phyloP scores from a whole-genome alignment of 306 rosid species.

The Hippophae tibetana region DNA sequence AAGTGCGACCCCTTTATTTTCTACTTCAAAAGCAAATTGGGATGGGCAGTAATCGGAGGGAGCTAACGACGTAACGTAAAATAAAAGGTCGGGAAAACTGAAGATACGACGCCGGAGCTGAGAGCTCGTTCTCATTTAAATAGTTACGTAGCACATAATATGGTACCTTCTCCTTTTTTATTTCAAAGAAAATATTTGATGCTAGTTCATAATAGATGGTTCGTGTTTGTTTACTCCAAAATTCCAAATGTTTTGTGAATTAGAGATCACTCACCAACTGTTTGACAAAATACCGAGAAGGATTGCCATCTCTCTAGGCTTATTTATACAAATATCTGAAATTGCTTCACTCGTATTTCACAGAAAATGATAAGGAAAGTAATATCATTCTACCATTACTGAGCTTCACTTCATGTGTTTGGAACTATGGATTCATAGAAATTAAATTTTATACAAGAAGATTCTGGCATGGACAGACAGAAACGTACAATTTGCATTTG shows the following conservation, averaged over 20 bases:
- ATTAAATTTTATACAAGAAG: background rate
- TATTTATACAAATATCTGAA: background rate
- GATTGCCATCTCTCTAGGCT: background rate
- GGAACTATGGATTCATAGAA: background rate
- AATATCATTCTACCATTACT: background rate
- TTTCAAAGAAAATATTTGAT: no score
- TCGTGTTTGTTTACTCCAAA: background rate
- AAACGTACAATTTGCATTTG: background rate
- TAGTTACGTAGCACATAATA: no score
- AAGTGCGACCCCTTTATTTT: no score
- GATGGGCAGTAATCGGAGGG: no score
- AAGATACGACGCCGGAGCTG: no score
- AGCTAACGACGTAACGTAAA: no score
- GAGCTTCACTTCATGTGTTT: background rate
- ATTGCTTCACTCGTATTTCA: background rate
- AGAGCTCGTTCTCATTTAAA: no score
- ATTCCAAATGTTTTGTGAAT: background rate
- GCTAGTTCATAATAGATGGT: background rate
- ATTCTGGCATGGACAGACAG: background rate
- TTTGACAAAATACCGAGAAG: slow-evolving; percentile 4
- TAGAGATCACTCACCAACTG: background rate
- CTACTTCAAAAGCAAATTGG: no score
- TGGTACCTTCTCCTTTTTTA: no score
- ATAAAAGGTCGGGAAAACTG: no score
- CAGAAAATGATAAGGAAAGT: background rate